Evolutionary conservation across 2,329 filamentous ascomycete species (phyloP).

Genomic region (Lachnellula subtilissima): DNA sequence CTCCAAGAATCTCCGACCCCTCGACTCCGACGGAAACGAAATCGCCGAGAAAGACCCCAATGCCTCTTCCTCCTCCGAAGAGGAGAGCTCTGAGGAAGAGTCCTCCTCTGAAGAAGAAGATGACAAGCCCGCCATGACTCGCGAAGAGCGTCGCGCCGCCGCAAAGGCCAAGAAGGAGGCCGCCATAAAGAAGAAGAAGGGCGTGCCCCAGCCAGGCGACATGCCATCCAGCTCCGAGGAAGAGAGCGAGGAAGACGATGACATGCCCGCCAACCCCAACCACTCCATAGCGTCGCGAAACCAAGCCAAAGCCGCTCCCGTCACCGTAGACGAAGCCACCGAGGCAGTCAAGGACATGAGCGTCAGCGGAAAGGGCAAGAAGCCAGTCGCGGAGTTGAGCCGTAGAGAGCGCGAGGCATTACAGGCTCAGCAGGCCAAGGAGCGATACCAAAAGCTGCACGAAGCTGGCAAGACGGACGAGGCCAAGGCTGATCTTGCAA

Average conservation of each 20-base stretch:
- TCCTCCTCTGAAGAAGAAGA: slow-evolving; percentile 42
- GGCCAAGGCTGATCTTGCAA: slow-evolving; percentile 81
- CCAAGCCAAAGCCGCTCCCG: slow-evolving; percentile 42
- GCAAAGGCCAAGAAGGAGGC: slow-evolving; percentile 91
- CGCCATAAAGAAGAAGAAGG: slow-evolving; percentile 71
- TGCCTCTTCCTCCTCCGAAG: slow-evolving; percentile 43
- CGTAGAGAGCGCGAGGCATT: slow-evolving; percentile 71
- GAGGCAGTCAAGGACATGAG: slow-evolving; percentile 52
- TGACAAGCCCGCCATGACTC: slow-evolving; percentile 56
- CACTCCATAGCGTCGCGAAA: slow-evolving; percentile 71
- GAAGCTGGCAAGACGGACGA: slow-evolving; percentile 96
- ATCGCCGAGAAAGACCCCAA: slow-evolving; percentile 70
- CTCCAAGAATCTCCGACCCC: slow-evolving; percentile 81
- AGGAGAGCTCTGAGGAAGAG: slow-evolving; percentile 48
- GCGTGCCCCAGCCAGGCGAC: slow-evolving; percentile 75
- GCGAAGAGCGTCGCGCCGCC: slow-evolving; percentile 81
- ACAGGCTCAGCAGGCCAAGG: slow-evolving; percentile 82
- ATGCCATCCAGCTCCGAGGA: slow-evolving; percentile 67
- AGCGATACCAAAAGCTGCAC: slow-evolving; percentile 86
- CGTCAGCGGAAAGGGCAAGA: slow-evolving; percentile 38
- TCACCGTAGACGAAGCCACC: slow-evolving; percentile 45
- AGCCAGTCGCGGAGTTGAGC: slow-evolving; percentile 50
- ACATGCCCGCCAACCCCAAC: slow-evolving; percentile 86
- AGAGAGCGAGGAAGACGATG: slow-evolving; percentile 50
- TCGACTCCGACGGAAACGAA: slow-evolving; percentile 85